Evolutionary conservation across 768 basidiomycete genomes (phyloP), one percentile per base, ranked within the genome.

Genomic region (Leccinum longicurvipes): DNA sequence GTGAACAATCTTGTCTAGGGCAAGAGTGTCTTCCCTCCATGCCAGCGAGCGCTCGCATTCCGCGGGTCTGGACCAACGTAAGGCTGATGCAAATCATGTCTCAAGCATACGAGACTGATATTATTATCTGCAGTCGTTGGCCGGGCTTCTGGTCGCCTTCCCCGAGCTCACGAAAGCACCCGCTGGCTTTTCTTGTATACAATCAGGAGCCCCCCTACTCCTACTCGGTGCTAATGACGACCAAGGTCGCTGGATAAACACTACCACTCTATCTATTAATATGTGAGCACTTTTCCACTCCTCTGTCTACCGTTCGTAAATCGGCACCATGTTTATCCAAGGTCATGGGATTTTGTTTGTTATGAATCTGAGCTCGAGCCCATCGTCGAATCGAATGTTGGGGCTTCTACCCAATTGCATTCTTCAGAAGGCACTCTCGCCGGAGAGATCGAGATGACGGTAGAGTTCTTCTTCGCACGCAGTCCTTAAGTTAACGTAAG

Each of bases 41-140:
- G 4, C 45, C 44, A 36, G 39, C 61, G 0, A 47, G 52, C 36
- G 29, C 51, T 34, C 39, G 11, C 17, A 27, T 25, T 31, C 69
- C 69, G 17, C 58, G 71, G 34, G 61, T 66, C 19, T 71, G 70
- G 71, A 60, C 67, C 10, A 64, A 59, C 10, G 69, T 71, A 48
- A 71, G 67, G 39, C 42, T 23, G 17, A 31, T 19, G n/a, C 7
- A 25, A 54, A 23, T 19, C 19, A 4, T 50, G 4, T 27, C 28
- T 47, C 6, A 15, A 32, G 41, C 8, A 11, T 23, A 6, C 2
- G 12, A 50, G 19, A 32, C 32, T 61, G 29, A 64, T 36, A 19
- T 28, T 28, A 4, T 53, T 47, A 10, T 54, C 29, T 39, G 10
- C 42, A 71, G 69, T 69, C 68, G n/a, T 50, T 59, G 3, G 27